A percentile compares a stretch with the other conserved stretches of the same genome.
Evolutionary conservation across 2,329 filamentous ascomycete species (phyloP).

Genomic region (Sporothrix phasma): DNA sequence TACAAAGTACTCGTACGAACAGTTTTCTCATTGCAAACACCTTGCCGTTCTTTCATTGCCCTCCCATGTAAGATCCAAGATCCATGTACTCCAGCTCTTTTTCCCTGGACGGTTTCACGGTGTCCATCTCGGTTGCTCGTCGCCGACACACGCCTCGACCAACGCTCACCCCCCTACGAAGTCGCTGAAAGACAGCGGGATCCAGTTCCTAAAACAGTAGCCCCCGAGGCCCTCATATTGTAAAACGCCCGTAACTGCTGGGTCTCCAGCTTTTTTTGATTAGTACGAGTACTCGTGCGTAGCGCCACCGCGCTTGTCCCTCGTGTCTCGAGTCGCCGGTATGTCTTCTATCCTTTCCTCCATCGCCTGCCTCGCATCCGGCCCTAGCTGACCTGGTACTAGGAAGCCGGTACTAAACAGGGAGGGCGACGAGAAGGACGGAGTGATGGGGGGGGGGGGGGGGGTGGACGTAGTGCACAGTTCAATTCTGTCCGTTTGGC

Average conservation of each 20-base stretch:
- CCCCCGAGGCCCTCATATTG: conserved; percentile 1
- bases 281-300: too few species aligned
- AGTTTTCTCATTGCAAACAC: too few species aligned
- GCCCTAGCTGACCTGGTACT: not conserved
- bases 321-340: not conserved
- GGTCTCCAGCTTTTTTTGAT: not conserved
- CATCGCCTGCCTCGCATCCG: not conserved
- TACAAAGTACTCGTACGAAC: too few species aligned
- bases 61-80: too few species aligned
- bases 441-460: not conserved
- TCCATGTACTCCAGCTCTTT: too few species aligned
- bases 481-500: not conserved
- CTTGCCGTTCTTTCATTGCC: too few species aligned
- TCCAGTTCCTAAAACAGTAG: conserved; percentile 11
- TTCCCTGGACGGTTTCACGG: too few species aligned
- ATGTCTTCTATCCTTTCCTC: not conserved
- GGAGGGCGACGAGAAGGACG: not conserved
- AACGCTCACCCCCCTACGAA: not conserved
- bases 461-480: not conserved
- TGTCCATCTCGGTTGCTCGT: not conserved
- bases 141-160: not conserved
- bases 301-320: conserved; percentile 1
- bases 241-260: not conserved
- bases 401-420: not conserved
- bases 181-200: not conserved